Conservation (phyloP, 306 rosid species). For the Dicorynia guianensis region DNA sequence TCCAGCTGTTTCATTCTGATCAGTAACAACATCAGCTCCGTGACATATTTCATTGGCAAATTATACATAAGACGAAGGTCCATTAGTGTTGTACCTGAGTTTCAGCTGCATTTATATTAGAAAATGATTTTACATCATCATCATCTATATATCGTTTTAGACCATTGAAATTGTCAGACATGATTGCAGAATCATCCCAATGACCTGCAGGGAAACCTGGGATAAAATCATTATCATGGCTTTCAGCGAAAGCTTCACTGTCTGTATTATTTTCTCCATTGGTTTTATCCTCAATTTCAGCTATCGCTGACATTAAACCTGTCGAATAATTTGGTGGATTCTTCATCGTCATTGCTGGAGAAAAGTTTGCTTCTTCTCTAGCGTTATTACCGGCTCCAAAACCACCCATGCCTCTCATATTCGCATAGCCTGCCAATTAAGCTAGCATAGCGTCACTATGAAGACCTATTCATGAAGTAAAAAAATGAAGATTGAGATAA, state of each 20-base stretch:
- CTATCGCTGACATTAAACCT: slow-evolving; percentile 61
- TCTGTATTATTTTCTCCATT: slow-evolving; percentile 46
- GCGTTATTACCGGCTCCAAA: slow-evolving; percentile 50
- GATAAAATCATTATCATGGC: slow-evolving; percentile 51
- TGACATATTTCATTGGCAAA: slow-evolving; percentile 23
- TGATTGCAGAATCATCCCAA: slow-evolving; percentile 82
- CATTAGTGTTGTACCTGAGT: slow-evolving; percentile 58
- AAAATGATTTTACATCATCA: slow-evolving; percentile 67
- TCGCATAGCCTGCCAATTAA: slow-evolving; percentile 70
- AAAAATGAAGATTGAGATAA: slow-evolving; percentile 33
- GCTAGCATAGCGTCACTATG: slow-evolving; percentile 49
- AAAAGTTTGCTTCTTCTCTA: slow-evolving; percentile 61
- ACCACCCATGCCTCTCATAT: slow-evolving; percentile 66
- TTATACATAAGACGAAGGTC: slow-evolving; percentile 14
- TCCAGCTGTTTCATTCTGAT: slow-evolving; percentile 68
- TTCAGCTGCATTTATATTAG: slow-evolving; percentile 57
- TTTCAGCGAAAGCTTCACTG: slow-evolving; percentile 58
- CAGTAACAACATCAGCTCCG: slow-evolving; percentile 28
- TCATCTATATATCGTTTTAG: slow-evolving; percentile 58
- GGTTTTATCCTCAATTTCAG: slow-evolving; percentile 61
- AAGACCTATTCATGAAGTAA: slow-evolving; percentile 27
- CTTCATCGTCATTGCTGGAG: slow-evolving; percentile 62
- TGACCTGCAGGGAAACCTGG: slow-evolving; percentile 60
- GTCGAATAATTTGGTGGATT: slow-evolving; percentile 53
- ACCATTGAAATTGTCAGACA: slow-evolving; percentile 59